Evolutionary conservation across 1,284 basidiomycete genomes (phyloP).

Genomic region (Melampsora larici-populina): DNA sequence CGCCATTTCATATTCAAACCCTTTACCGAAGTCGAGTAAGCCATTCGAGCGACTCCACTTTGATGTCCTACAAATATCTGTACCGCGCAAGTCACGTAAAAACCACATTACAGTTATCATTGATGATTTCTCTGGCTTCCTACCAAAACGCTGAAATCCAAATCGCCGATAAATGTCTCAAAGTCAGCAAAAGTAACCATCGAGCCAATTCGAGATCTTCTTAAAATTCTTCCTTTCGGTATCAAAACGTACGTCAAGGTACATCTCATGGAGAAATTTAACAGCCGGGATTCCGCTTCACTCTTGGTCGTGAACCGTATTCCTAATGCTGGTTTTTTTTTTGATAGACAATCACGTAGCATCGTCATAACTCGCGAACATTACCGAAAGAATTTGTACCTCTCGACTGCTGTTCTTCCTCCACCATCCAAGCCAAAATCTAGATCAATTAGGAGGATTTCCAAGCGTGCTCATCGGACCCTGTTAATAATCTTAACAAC

Average conservation of each 20-base stretch:
- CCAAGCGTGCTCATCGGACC: too few species aligned
- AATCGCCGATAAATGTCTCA: background rate
- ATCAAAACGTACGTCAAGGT: conserved; percentile 7
- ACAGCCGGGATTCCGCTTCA: background rate
- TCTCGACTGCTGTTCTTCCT: background rate
- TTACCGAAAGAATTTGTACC: background rate
- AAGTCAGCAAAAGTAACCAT: background rate
- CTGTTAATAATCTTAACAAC: too few species aligned
- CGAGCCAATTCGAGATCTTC: conserved; percentile 10
- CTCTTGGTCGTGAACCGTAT: background rate
- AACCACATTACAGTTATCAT: too few species aligned
- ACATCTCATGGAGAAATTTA: too few species aligned
- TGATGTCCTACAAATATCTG: too few species aligned
- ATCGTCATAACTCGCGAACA: conserved; percentile 18
- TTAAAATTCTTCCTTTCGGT: conserved; percentile 15
- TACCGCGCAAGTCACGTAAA: too few species aligned
- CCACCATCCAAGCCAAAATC: background rate
- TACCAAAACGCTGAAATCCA: background rate
- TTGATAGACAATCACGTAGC: background rate
- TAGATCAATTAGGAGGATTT: too few species aligned
- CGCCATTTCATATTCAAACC: too few species aligned
- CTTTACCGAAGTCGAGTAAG: too few species aligned
- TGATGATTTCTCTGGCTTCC: conserved; percentile 6
- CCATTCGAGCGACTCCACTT: too few species aligned
- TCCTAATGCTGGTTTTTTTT: conserved; percentile 17